Base-by-base conservation (phyloP, 805 yeast genomes). In the Brettanomyces anomalus region DNA sequence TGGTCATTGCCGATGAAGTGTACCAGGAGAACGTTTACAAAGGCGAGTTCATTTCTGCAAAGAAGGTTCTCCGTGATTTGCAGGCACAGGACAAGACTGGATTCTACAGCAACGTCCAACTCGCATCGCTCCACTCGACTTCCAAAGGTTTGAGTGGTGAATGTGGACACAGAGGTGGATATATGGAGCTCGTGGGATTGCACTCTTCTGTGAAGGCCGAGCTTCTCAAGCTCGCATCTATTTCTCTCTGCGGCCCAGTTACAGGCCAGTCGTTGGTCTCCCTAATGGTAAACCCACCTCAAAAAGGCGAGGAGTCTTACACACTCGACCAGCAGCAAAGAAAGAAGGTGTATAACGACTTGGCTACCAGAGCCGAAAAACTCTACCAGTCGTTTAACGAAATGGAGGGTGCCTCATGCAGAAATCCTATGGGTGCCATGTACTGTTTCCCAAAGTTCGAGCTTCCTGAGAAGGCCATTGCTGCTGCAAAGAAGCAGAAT, bases 161-260 rank as follows among this genome's bases (percentile, higher is more conserved):
- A 66, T 93, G 99, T 73, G 99, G 99, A 47, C 98, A 93, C 69
- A 80, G 99, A 66, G 99, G 97, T 55, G 99, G 99, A 5, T 93
- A 89, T 70, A 85, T 93, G 93, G 99, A 93, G 65, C 66, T 89
- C 6, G 74, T 81, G 10, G 96, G 96, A 1, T 85, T 93, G 64
- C 67, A 73, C 13, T 70, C 69, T 3, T 88, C 82, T 37, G 81
- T 89, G 15, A 66, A 71, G 53, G 84, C 77, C 26, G 74, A 85
- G 43, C 71, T 93, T 42, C 71, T 83, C 62, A 93, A 93, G 66
- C 68, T 94, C 52, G 94, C 95, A 15, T 84, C 95, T 11, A 88
- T 93, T 51, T 81, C 93, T 26, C 71, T 93, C 43, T 93, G 98
- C 62, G 90, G 97, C 0, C 96, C 87, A 1, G 96, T 90, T 36